phyloP scores from a whole-genome alignment of 345 rosid species.

The Camelina laxa region DNA sequence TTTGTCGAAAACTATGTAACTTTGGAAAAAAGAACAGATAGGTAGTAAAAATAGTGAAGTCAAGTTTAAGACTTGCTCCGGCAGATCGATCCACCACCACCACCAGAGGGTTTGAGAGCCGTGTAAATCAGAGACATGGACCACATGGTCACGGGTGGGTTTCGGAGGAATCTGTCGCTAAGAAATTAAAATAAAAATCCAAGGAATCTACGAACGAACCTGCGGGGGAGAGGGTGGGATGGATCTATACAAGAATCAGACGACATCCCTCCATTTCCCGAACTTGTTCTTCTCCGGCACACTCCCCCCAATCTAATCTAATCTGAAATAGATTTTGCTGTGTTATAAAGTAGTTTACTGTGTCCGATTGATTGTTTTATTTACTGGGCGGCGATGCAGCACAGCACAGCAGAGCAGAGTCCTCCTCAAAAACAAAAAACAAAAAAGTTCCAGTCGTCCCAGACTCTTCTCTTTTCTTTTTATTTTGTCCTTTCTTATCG shows the following conservation, averaged over 20 bases:
- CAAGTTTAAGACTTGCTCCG: constrained; percentile 20
- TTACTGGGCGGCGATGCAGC: constrained; percentile 34
- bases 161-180: neutral
- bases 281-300: constrained; percentile 4
- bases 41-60: constrained; percentile 11
- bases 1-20: neutral
- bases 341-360: neutral
- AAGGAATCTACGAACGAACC: constrained; percentile 39
- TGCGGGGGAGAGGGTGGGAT: constrained; percentile 1
- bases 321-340: neutral
- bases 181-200: neutral
- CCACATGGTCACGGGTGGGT: neutral
- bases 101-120: constrained; percentile 15
- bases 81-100: neutral
- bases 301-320: neutral
- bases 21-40: constrained; percentile 1
- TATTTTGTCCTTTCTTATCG: neutral
- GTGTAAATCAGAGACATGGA: constrained; percentile 5
- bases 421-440: neutral
- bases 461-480: neutral
- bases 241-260: constrained; percentile 39
- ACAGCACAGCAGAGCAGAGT: constrained; percentile 27
- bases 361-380: neutral
- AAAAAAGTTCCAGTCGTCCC: constrained; percentile 21
- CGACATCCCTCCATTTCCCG: constrained; percentile 31